Conservation (phyloP, 805 yeast genomes). For the Trichomonascus vanleenenianus region DNA sequence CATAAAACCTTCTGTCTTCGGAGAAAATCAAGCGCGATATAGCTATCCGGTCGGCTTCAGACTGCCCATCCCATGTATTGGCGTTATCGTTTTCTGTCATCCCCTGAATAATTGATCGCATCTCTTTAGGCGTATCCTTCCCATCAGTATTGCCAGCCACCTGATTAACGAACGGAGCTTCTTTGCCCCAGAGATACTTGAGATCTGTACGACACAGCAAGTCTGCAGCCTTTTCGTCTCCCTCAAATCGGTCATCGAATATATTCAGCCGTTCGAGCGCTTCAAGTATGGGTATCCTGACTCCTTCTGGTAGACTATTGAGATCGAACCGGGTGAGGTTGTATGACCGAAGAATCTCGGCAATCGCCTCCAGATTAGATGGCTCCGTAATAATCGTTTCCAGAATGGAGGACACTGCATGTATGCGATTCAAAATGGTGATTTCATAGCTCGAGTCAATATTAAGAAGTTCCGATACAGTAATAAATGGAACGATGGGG, state of each 20-base stretch:
- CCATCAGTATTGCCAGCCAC: neutral
- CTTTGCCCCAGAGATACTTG: slow-evolving; percentile 1
- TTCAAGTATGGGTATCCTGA: slow-evolving; percentile 57
- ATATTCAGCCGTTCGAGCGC: slow-evolving; percentile 7
- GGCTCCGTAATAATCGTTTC: slow-evolving; percentile 35
- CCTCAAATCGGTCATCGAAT: too few relatives aligned
- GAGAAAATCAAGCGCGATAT: slow-evolving; percentile 69
- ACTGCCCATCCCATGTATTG: slow-evolving; percentile 61
- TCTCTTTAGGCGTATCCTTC: slow-evolving; percentile 25
- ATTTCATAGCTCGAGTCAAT: slow-evolving; percentile 6
- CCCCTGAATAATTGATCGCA: slow-evolving; percentile 34
- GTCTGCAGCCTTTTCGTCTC: neutral
- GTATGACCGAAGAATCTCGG: slow-evolving; percentile 53
- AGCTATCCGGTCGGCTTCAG: slow-evolving; percentile 59
- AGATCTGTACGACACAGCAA: neutral
- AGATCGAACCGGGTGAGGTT: slow-evolving; percentile 41
- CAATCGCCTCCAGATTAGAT: slow-evolving; percentile 45
- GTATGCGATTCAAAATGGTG: slow-evolving; percentile 8
- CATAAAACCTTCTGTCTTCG: slow-evolving; percentile 71
- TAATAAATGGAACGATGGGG: slow-evolving; percentile 22
- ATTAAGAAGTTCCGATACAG: slow-evolving; percentile 10
- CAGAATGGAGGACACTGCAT: slow-evolving; percentile 9
- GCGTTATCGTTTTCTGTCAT: slow-evolving; percentile 38
- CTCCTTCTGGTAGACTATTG: slow-evolving; percentile 68
- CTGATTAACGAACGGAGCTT: slow-evolving; percentile 4